These are phyloP conservation scores for Penicillium sp. DNA, from an alignment of 2,329 filamentous ascomycete genomes.

Conservation along the genomic window DNA sequence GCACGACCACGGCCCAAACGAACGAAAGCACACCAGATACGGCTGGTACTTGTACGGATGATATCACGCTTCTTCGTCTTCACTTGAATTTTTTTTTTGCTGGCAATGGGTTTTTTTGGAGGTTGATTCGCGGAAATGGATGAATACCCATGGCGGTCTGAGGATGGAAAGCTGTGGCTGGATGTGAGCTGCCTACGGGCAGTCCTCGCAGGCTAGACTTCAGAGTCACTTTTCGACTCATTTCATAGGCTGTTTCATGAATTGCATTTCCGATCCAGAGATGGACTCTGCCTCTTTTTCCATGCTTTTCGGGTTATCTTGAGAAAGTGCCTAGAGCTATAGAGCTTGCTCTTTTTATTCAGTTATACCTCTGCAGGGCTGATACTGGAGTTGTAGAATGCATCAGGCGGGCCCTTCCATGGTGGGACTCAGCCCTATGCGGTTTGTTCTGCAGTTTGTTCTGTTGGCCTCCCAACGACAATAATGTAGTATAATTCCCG, in stretches of 20 bases:
- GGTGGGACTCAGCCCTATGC: background rate
- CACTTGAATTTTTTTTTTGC: conserved; percentile 27
- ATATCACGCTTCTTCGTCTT: conserved; percentile 33
- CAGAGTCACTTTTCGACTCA: conserved; percentile 24
- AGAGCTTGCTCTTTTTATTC: background rate
- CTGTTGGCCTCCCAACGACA: background rate
- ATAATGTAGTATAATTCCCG: background rate
- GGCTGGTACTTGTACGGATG: conserved; percentile 33
- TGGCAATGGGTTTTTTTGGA: conserved; percentile 26
- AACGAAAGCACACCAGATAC: conserved; percentile 28
- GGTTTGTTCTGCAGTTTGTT: background rate
- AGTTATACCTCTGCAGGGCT: background rate
- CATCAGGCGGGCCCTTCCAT: no score
- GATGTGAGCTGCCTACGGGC: conserved; percentile 15
- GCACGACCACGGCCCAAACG: conserved; percentile 25
- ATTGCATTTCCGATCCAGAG: conserved; percentile 29
- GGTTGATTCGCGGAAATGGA: conserved; percentile 22
- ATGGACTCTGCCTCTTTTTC: conserved; percentile 14
- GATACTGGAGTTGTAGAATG: background rate
- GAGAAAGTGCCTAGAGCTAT: background rate
- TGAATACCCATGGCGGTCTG: conserved; percentile 23
- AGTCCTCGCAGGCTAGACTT: conserved; percentile 13
- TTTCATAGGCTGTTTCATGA: conserved; percentile 31
- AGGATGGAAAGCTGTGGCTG: conserved; percentile 25
- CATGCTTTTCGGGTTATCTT: conserved; percentile 1